Conservation (phyloP, 352 stramenopile genomes). For the Phytophthora pini region DNA sequence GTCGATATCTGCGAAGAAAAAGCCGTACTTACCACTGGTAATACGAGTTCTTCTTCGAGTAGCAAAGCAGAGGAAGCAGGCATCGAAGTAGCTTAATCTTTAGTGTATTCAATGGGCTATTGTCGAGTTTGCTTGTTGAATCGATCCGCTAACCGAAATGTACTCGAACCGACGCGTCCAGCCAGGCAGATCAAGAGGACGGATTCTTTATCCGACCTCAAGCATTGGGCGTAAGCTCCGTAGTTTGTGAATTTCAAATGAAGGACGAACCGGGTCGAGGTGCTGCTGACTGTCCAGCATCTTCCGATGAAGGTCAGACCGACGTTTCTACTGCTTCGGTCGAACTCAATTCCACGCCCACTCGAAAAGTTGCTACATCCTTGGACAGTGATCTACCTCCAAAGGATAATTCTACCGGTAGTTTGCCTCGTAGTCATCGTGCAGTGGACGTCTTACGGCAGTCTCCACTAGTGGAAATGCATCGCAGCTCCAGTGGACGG, state of each 20-base stretch:
- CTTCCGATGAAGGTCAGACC: neutral
- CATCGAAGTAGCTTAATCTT: too few species aligned
- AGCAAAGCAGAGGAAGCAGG: too few species aligned
- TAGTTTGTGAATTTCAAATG: conserved; percentile 7
- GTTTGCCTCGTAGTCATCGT: conserved; percentile 25
- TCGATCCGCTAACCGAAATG: conserved; percentile 17
- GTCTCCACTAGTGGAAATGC: conserved; percentile 44
- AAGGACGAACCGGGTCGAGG: conserved; percentile 2
- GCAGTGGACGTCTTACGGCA: conserved; percentile 33
- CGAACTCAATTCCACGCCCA: conserved; percentile 16
- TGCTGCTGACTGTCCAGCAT: neutral
- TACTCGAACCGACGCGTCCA: conserved; percentile 21
- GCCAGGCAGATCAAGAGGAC: conserved; percentile 13
- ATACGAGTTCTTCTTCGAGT: neutral
- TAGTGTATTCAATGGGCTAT: too few species aligned
- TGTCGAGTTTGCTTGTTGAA: neutral
- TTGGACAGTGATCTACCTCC: neutral
- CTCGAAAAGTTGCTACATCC: too few species aligned
- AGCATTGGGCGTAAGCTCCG: neutral
- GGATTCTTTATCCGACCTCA: neutral
- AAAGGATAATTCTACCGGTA: conserved; percentile 5
- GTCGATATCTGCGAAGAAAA: neutral
- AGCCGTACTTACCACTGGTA: neutral
- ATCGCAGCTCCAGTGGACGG: conserved; percentile 59
- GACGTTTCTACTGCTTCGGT: conserved; percentile 14